Percentiles rank a stretch among this genome's conserved stretches.
Conservation (phyloP, 2,329 filamentous ascomycete genomes). For the Scopulariopsis brevicaulis region DNA sequence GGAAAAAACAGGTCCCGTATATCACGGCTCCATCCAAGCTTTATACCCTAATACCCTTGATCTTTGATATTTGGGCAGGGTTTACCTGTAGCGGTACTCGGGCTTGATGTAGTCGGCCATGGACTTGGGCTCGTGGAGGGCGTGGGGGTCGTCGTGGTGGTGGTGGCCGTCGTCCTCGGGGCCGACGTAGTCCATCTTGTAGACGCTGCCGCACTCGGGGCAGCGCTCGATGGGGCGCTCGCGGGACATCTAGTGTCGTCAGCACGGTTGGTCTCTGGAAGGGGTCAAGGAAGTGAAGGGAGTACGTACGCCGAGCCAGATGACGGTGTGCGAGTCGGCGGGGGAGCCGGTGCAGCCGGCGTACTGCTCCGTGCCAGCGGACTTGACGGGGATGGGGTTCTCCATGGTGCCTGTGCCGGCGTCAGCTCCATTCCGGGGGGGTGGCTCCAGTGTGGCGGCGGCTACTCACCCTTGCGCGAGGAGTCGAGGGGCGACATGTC, state of each 20-base stretch:
- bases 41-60: not conserved
- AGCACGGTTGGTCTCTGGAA: not conserved
- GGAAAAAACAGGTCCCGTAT: not conserved
- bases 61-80: not conserved
- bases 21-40: not conserved
- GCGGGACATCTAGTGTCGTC: conserved; percentile 55
- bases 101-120: conserved; percentile 94
- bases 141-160: conserved; percentile 38
- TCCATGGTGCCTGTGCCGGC: conserved; percentile 61
- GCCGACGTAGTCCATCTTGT: conserved; percentile 97
- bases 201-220: conserved; percentile 89
- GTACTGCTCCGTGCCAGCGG: conserved; percentile 92
- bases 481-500: conserved; percentile 95
- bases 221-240: conserved; percentile 90
- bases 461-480: conserved; percentile 61
- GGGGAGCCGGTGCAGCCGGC: conserved; percentile 91
- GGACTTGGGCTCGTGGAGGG: conserved; percentile 81
- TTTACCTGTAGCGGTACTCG: conserved; percentile 65
- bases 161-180: conserved; percentile 61
- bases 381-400: conserved; percentile 82
- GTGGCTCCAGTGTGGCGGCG: not conserved
- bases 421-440: not conserved
- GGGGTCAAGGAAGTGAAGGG: not conserved
- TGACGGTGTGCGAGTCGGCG: conserved; percentile 79
- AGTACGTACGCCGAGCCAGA: conserved; percentile 75